Base-by-base conservation (phyloP, 768 basidiomycete species). In the Hericium alpestre region DNA sequence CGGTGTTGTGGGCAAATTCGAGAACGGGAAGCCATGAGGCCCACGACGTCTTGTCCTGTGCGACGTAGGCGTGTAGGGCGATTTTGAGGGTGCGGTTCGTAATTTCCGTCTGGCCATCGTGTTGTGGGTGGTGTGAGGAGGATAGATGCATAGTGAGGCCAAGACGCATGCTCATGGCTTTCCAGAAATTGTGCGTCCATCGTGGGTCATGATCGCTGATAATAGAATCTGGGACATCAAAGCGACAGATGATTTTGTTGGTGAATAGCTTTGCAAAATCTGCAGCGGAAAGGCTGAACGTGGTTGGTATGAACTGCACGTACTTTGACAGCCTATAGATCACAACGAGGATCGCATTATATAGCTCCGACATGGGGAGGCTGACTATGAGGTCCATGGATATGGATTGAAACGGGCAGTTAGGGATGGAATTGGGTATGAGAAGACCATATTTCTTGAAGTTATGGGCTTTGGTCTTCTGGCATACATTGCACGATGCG, bases 1-100 rank as follows among this genome's bases (percentile, higher is more conserved):
- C 51, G 4, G 56, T 41, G 38, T 70, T 70, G 58, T 59, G 51
- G 22, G 58, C 47, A n/a, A 50, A 48, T 9, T 25, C 54, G 6
- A 59, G 25, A 4, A 38, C 9, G 0, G 58, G 54, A 2, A 59
- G 43, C 58, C 58, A 59, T 0, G n/a, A 12, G 2, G 49, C 13
- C 58, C 58, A 59, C 3, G 20, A 15, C 1, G n/a, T 4, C 6
- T 32, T 13, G 20, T 59, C 58, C 23, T 6, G 22, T 1, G 51
- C 51, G 0, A 52, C 51, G 51, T 52, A 52, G 16, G 51, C 51
- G 1, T 27, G 10, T 4, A 52, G 23, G 50, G 52, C 52, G n/a
- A 38, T 57, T 49, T 57, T 50, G 13, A 57, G 15, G 4, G 7
- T 6, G 20, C 52, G 49, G 37, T 57, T 57, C n/a, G 43, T 25